Evolutionary conservation across 257 asterid genomes (phyloP).

Genomic region (Verbascum thapsus): DNA sequence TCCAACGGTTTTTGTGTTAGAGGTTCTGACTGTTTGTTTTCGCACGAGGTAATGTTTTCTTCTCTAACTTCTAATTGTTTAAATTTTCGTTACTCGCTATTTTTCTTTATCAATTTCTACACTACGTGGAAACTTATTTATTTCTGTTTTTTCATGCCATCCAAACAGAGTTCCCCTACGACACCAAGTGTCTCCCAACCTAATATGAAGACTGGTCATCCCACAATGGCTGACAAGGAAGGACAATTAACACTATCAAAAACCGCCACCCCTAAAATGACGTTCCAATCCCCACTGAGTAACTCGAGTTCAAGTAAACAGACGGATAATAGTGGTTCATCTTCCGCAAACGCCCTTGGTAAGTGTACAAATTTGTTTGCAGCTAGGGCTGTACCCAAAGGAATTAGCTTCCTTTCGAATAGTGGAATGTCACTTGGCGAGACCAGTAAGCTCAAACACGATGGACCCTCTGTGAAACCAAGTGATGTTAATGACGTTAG

Average conservation of each 20-base stretch:
- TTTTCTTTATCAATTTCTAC: conserved; percentile 13
- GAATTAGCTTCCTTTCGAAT: conserved; percentile 53
- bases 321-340: too few species aligned
- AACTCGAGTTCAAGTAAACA: conserved; percentile 38
- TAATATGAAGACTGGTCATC: conserved; percentile 40
- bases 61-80: conserved; percentile 16
- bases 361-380: conserved; percentile 38
- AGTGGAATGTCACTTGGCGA: conserved; percentile 35
- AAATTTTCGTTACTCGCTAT: conserved; percentile 7
- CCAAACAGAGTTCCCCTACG: conserved; percentile 32
- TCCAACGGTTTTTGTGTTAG: conserved; percentile 74
- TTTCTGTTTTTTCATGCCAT: conserved; percentile 27
- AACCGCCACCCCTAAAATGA: conserved; percentile 39
- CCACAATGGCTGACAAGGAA: conserved; percentile 36
- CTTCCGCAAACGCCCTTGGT: conserved; percentile 32
- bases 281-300: conserved; percentile 38
- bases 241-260: conserved; percentile 35
- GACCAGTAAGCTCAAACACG: conserved; percentile 40
- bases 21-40: conserved; percentile 82
- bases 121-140: conserved; percentile 20
- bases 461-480: conserved; percentile 36
- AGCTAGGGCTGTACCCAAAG: conserved; percentile 51
- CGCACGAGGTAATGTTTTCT: conserved; percentile 67
- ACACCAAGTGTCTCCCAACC: conserved; percentile 49
- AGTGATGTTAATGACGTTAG: conserved; percentile 32